A percentile compares a stretch with the other conserved stretches of the same genome.
phyloP scores from a whole-genome alignment of 208 protist species.

The Leishmania turanica region DNA sequence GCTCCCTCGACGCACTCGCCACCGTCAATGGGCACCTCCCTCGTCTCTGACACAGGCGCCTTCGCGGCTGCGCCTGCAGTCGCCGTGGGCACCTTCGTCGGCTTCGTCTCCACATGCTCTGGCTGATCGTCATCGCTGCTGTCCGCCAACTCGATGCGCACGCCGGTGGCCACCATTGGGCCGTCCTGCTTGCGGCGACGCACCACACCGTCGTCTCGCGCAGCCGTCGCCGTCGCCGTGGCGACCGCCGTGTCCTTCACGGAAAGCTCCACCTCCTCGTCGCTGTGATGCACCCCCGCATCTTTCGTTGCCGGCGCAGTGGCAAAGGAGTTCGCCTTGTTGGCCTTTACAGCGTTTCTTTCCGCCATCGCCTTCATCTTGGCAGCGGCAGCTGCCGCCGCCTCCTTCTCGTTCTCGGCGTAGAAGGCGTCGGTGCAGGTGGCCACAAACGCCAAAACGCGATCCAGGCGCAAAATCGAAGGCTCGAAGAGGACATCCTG shows the following conservation, averaged over 20 bases:
- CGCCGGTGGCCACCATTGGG: constrained; percentile 74
- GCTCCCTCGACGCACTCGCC: background rate
- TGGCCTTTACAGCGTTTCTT: constrained; percentile 7
- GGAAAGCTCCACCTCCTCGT: constrained; percentile 19
- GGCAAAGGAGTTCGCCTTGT: background rate
- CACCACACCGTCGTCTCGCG: constrained; percentile 42
- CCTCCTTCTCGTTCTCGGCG: constrained; percentile 23
- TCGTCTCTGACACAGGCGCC: background rate
- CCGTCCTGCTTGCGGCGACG: constrained; percentile 77
- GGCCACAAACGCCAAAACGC: constrained; percentile 79
- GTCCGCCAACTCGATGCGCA: constrained; percentile 55
- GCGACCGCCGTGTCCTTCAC: constrained; percentile 24
- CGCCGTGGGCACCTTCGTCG: constrained; percentile 32
- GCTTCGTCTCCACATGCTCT: background rate
- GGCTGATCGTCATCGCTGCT: constrained; percentile 47
- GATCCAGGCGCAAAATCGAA: constrained; percentile 62
- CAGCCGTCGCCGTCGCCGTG: background rate
- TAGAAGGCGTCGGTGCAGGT: constrained; percentile 68
- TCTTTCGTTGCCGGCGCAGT: background rate
- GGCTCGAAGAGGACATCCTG: constrained; percentile 81
- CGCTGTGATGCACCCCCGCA: background rate
- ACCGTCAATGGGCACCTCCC: background rate
- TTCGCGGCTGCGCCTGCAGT: background rate
- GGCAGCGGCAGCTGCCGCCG: constrained; percentile 7
- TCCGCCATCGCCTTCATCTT: constrained; percentile 9